Percentiles rank a stretch among this genome's conserved stretches.
Conservation (phyloP, 371 early-diverging fungal species). For the Mortierella sp. region DNA sequence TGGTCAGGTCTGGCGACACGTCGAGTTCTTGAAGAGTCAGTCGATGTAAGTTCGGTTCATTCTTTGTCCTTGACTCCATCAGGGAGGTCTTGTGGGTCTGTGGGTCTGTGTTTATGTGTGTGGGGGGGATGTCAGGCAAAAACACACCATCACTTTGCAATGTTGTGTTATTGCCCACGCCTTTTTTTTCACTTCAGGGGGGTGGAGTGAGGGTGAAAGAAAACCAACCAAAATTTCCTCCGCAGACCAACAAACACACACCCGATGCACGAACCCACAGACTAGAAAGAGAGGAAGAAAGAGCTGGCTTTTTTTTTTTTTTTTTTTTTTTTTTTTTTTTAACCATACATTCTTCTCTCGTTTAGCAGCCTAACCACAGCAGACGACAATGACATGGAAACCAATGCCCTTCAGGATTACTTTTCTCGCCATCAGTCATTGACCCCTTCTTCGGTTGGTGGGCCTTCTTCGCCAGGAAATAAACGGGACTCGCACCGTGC, state of each 20-base stretch:
- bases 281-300: background rate
- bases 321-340: background rate
- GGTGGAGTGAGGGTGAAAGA: background rate
- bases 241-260: background rate
- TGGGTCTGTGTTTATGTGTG: background rate
- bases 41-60: conserved; percentile 26
- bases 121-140: too few species aligned
- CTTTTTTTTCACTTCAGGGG: background rate
- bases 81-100: background rate
- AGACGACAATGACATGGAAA: conserved; percentile 6
- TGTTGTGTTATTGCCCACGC: too few species aligned
- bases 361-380: background rate
- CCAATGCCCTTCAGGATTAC: too few species aligned
- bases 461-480: conserved; percentile 24
- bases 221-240: background rate
- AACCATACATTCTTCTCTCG: too few species aligned
- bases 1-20: conserved; percentile 64
- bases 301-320: too few species aligned
- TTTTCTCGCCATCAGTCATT: too few species aligned
- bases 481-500: conserved; percentile 37
- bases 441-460: background rate
- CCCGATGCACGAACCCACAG: background rate
- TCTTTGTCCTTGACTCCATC: too few species aligned
- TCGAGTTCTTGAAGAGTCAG: conserved; percentile 51
- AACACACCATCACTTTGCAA: too few species aligned